Percentiles rank a stretch among this genome's conserved stretches.
Conservation (phyloP, 1,139 yeast genomes). For the Geotrichum carabidarum region DNA sequence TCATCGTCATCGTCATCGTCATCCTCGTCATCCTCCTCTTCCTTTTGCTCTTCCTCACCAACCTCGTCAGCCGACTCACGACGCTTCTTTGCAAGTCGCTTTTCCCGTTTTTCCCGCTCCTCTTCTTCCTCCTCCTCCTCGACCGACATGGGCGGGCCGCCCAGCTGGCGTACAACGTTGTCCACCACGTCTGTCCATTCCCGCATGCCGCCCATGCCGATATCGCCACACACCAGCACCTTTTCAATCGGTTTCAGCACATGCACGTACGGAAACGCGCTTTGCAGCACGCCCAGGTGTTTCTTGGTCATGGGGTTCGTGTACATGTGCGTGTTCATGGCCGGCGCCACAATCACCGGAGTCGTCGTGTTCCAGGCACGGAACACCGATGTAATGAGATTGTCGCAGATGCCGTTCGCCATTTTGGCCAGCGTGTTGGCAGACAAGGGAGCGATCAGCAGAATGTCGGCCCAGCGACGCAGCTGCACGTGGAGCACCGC, state of each 20-base stretch:
- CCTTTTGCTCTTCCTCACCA: slow-evolving; percentile 10
- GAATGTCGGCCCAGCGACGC: slow-evolving; percentile 91
- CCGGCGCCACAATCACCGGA: slow-evolving; percentile 89
- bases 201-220: slow-evolving; percentile 97
- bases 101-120: slow-evolving; percentile 12
- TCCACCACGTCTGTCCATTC: slow-evolving; percentile 95
- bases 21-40: slow-evolving; percentile 9
- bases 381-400: slow-evolving; percentile 70
- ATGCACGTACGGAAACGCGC: slow-evolving; percentile 67
- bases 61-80: slow-evolving; percentile 3
- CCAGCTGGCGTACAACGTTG: slow-evolving; percentile 50
- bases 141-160: slow-evolving; percentile 34
- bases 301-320: slow-evolving; percentile 88
- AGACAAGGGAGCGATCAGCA: slow-evolving; percentile 85
- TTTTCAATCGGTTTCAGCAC: slow-evolving; percentile 89
- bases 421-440: slow-evolving; percentile 92
- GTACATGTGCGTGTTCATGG: slow-evolving; percentile 96
- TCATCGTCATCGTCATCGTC: slow-evolving; percentile 11
- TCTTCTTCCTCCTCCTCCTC: slow-evolving; percentile 18
- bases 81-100: slow-evolving; percentile 11
- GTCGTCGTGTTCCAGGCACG: slow-evolving; percentile 88
- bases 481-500: slow-evolving; percentile 80
- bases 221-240: slow-evolving; percentile 90
- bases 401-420: slow-evolving; percentile 87
- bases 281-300: slow-evolving; percentile 59